Conservation (phyloP, 208 protist species). For the Crithidia expoeki region DNA sequence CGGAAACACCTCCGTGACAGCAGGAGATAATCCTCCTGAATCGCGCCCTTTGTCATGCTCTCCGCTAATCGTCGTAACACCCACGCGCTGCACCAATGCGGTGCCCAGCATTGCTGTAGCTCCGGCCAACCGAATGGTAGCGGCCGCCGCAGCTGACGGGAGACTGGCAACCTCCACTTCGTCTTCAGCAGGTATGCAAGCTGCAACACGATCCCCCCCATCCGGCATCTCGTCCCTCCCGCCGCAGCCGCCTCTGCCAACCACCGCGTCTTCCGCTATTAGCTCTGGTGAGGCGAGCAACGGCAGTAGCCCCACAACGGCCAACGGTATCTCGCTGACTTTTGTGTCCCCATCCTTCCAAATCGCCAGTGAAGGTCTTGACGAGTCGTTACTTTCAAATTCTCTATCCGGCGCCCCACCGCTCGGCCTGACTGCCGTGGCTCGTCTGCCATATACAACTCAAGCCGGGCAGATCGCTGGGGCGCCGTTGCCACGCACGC, state of each 20-base stretch:
- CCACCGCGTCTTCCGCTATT: not conserved
- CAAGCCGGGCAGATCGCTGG: not conserved
- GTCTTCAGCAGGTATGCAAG: too few species aligned
- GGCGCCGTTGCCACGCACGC: not conserved
- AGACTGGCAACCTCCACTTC: too few species aligned
- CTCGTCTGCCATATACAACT: not conserved
- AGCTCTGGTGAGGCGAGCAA: not conserved
- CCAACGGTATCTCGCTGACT: constrained; percentile 7
- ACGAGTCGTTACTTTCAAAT: not conserved
- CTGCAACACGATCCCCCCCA: too few species aligned
- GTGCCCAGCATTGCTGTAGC: not conserved
- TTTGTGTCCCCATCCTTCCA: not conserved
- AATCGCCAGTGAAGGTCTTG: not conserved
- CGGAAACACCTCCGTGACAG: not conserved
- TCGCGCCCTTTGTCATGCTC: not conserved
- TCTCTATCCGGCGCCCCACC: not conserved
- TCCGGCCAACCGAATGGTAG: not conserved
- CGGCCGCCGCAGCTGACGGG: too few species aligned
- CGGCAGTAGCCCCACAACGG: constrained; percentile 6
- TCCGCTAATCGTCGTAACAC: not conserved
- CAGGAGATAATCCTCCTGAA: not conserved
- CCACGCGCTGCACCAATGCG: not conserved
- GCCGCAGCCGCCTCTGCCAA: not conserved
- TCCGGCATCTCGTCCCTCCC: not conserved
- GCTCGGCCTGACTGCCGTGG: not conserved